phyloP scores from a whole-genome alignment of 2,329 filamentous ascomycete genomes.

The Fusarium palustre region DNA sequence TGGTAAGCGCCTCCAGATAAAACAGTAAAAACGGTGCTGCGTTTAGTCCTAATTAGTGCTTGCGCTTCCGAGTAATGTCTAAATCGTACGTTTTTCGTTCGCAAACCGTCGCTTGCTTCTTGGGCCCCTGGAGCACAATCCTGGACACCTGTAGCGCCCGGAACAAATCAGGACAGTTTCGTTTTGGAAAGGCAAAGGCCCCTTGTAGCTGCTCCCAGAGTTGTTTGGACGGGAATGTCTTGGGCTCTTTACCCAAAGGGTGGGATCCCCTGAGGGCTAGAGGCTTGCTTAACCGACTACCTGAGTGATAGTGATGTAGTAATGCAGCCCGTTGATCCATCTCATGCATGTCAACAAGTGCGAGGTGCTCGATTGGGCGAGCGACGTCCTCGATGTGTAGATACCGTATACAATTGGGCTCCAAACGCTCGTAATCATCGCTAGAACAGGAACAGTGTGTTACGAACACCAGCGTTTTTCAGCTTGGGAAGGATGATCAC shows the following conservation, averaged over 20 bases:
- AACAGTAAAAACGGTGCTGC: conserved; percentile 29
- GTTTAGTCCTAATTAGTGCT: conserved; percentile 20
- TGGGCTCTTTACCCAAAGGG: background rate
- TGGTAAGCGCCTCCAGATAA: conserved; percentile 25
- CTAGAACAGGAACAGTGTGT: conserved; percentile 36
- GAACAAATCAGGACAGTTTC: background rate
- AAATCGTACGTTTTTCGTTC: conserved; percentile 37
- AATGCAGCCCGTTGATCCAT: conserved; percentile 2
- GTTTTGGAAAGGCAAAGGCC: background rate
- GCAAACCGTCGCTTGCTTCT: background rate
- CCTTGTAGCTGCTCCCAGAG: background rate
- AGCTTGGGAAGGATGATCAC: conserved; percentile 24
- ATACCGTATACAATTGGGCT: conserved; percentile 24
- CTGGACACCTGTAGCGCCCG: conserved; percentile 23
- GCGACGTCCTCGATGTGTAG: conserved; percentile 35
- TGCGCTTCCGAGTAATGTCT: conserved; percentile 6
- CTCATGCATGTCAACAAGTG: conserved; percentile 20
- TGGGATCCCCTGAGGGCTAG: background rate
- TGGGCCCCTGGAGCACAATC: conserved; percentile 12
- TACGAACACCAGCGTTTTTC: conserved; percentile 28
- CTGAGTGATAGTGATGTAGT: conserved; percentile 1
- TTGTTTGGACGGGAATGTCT: background rate
- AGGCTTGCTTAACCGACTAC: conserved; percentile 1
- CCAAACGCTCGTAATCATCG: conserved; percentile 10
- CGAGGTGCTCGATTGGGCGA: conserved; percentile 10